Base-by-base conservation (phyloP, 1,139 yeast genomes). In the Pneumocystis jirovecii region DNA sequence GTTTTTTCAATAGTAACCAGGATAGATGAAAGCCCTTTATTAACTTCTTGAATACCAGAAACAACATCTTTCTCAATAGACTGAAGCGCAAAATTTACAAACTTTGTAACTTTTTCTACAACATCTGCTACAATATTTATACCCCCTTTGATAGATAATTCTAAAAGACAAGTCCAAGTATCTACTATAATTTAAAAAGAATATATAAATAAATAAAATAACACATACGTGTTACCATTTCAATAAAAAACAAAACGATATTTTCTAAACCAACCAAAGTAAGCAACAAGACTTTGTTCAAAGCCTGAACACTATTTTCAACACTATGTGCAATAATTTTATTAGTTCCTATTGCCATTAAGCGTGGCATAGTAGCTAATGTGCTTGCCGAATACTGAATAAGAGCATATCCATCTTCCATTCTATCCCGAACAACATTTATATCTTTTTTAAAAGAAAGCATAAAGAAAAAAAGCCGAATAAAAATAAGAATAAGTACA, bases 141-240 rank as follows among this genome's bases (percentile, higher is more conserved):
- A 0, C 89, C 81, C 1, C 93, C 89, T 69, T 83, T 84, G 8
- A 90, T 77, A 0, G 91, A 82, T 5, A 95, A 85, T 0, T 87
- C 83, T 7, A 89, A 74, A 34, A 93, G 77, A 75, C 98, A 93
- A 0, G 88, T 85, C 74, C 87, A 88, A 0, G 97, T 91, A 0
- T 97, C 97, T 8, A 50, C 1, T 0, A 50, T 10, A 12, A 39
- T 42, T 60, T 6, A 31, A 25, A 25, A 21, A 42, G n/a, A 25
- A 60, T 31, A 21, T 10, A 60, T 19, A 60, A 19, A 60, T 39
- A 59, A 59, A 19, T n/a, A 12, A 21, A 42, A 40, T 25, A 31
- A 50, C 6, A 19, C n/a, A 25, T 60, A 31, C 61, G 61, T 60
- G 90, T 75, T 64, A 87, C 81, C 68, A 91, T 71, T 60, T 89